Evolutionary conservation across 768 basidiomycete species (phyloP).

Genomic region (Plicaturopsis crispa): DNA sequence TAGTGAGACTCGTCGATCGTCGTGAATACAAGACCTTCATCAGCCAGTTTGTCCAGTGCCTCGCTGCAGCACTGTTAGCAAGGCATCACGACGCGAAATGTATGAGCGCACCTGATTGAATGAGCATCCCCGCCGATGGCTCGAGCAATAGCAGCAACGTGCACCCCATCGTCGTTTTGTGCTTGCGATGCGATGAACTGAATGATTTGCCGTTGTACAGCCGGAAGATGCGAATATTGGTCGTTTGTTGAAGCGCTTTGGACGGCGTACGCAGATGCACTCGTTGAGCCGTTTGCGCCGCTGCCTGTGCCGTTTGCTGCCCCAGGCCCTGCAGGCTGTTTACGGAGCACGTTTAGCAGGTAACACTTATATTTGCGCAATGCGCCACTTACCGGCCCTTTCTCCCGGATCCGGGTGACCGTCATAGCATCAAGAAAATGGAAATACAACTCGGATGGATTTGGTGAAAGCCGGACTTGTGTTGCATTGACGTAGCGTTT

Average conservation of each 20-base stretch:
- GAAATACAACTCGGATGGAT: slow-evolving; percentile 74
- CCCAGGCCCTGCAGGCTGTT: slow-evolving; percentile 1
- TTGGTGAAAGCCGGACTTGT: slow-evolving; percentile 60
- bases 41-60: slow-evolving; percentile 72
- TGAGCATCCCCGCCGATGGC: slow-evolving; percentile 51
- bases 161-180: slow-evolving; percentile 54
- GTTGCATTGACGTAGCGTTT: slow-evolving; percentile 79
- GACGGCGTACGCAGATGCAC: slow-evolving; percentile 25
- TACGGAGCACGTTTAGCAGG: background rate
- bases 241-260: slow-evolving; percentile 22
- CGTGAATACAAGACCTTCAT: slow-evolving; percentile 72
- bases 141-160: slow-evolving; percentile 66
- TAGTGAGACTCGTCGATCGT: slow-evolving; percentile 82
- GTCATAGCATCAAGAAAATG: slow-evolving; percentile 73
- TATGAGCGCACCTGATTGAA: slow-evolving; percentile 47
- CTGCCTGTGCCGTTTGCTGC: background rate
- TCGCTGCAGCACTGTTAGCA: slow-evolving; percentile 30
- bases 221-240: slow-evolving; percentile 49
- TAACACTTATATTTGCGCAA: background rate
- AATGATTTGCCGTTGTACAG: slow-evolving; percentile 57
- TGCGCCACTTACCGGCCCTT: slow-evolving; percentile 49
- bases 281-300: background rate
- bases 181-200: slow-evolving; percentile 45
- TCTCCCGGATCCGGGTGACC: slow-evolving; percentile 56
- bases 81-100: background rate